Evolutionary conservation across 768 basidiomycete species (phyloP).

Genomic region (Melanogaster broomeanus): DNA sequence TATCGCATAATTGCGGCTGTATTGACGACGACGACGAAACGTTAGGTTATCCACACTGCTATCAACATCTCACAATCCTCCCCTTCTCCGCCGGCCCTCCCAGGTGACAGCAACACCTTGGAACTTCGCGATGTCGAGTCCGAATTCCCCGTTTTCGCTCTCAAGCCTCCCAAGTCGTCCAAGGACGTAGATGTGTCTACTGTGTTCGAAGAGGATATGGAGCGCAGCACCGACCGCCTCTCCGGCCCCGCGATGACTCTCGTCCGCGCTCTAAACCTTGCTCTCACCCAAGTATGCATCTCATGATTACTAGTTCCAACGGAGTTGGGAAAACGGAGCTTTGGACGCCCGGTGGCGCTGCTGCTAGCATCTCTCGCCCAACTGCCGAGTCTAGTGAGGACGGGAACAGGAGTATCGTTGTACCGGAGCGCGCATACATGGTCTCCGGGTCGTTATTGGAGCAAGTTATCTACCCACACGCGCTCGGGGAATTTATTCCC

Average conservation of each 20-base stretch:
- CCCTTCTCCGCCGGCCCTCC: too few relatives aligned
- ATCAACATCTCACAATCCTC: too few relatives aligned
- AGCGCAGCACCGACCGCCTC: slow-evolving; percentile 14
- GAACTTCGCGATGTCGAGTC: too few relatives aligned
- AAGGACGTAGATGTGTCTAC: slow-evolving; percentile 4
- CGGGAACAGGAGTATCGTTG: slow-evolving; percentile 65
- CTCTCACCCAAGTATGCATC: too few relatives aligned
- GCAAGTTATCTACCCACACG: too few relatives aligned
- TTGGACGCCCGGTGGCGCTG: slow-evolving; percentile 56
- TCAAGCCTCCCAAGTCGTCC: neutral
- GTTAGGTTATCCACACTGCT: too few relatives aligned
- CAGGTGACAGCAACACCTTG: too few relatives aligned
- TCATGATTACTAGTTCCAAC: too few relatives aligned
- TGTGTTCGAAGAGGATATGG: slow-evolving; percentile 14
- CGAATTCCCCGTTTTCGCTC: slow-evolving; percentile 10
- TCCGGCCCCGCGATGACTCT: slow-evolving; percentile 44
- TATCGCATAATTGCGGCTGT: too few relatives aligned
- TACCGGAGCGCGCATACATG: slow-evolving; percentile 92
- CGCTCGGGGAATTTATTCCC: slow-evolving; percentile 78
- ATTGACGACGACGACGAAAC: too few relatives aligned
- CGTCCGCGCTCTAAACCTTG: slow-evolving; percentile 68
- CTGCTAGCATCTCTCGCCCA: too few relatives aligned
- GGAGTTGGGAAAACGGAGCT: too few relatives aligned
- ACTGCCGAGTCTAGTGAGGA: slow-evolving; percentile 22
- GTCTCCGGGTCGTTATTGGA: slow-evolving; percentile 85